Conservation (phyloP, 345 rosid species). For the Lepidium didymum region DNA sequence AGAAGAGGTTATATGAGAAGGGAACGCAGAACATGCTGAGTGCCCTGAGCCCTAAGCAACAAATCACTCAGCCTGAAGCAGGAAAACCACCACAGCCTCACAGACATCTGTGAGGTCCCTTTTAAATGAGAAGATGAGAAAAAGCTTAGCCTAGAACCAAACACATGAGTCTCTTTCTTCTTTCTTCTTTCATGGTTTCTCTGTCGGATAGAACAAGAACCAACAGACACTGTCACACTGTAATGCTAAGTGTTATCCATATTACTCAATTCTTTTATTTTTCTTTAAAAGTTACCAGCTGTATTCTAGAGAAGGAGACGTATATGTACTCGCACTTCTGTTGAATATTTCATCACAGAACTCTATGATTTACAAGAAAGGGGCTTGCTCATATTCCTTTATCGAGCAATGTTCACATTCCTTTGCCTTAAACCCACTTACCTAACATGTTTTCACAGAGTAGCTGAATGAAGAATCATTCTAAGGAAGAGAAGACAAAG, state of each 20-base stretch:
- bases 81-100: conserved; percentile 14
- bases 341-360: neutral
- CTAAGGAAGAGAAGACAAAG: conserved; percentile 13
- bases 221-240: neutral
- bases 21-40: conserved; percentile 2
- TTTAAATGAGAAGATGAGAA: conserved; percentile 24
- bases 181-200: neutral
- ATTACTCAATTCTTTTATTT: neutral
- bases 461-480: neutral
- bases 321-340: conserved; percentile 12
- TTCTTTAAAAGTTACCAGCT: neutral
- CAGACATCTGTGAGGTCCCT: conserved; percentile 12
- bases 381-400: neutral
- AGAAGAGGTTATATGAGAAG: conserved; percentile 14
- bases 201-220: neutral
- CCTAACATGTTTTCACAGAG: neutral
- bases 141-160: conserved; percentile 22
- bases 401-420: conserved; percentile 15
- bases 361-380: conserved; percentile 18
- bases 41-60: conserved; percentile 10
- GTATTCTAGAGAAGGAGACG: conserved; percentile 10
- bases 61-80: conserved; percentile 9
- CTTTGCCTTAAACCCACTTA: neutral
- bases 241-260: conserved; percentile 4
- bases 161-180: neutral